A percentile compares a stretch with the other conserved stretches of the same genome.
Evolutionary conservation across 768 basidiomycete genomes (phyloP).

Genomic region (Clitopilus passeckerianus): DNA sequence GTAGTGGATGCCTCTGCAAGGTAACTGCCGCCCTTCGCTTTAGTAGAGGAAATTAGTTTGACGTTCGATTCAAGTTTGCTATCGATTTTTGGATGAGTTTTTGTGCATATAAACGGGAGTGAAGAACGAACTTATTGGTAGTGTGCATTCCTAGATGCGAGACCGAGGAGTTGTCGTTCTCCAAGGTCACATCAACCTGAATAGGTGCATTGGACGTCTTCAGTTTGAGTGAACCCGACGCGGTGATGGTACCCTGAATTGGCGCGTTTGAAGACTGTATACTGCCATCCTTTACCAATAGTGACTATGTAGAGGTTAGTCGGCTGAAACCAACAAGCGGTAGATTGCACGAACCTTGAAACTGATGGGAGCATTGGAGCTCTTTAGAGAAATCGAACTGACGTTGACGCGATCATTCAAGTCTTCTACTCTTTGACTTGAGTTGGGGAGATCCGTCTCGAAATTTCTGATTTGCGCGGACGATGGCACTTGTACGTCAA

Average conservation of each 20-base stretch:
- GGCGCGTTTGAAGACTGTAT: conserved; percentile 24
- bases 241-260: conserved; percentile 38
- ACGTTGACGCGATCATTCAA: conserved; percentile 31
- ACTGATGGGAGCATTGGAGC: conserved; percentile 28
- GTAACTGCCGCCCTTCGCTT: conserved; percentile 23
- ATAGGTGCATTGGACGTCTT: conserved; percentile 38
- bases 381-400: conserved; percentile 25
- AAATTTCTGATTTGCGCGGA: conserved; percentile 31
- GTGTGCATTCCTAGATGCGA: conserved; percentile 27
- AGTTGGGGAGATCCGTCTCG: conserved; percentile 36
- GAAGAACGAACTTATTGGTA: conserved; percentile 33
- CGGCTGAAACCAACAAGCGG: background rate
- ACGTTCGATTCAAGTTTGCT: conserved; percentile 28
- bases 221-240: conserved; percentile 28
- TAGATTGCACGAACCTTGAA: conserved; percentile 21
- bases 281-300: conserved; percentile 10
- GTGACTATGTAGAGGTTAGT: conserved; percentile 9
- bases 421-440: conserved; percentile 28
- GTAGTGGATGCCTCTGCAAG: conserved; percentile 22
- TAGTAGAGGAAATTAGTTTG: conserved; percentile 23
- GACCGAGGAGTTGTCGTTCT: conserved; percentile 16
- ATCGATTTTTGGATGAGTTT: background rate
- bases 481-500: conserved; percentile 32
- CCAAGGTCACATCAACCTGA: conserved; percentile 28
- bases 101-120: background rate